These are phyloP conservation scores for Tripterygium wilfordii DNA, from an alignment of 177 flowering plant genomes.

Conservation along the genomic window DNA sequence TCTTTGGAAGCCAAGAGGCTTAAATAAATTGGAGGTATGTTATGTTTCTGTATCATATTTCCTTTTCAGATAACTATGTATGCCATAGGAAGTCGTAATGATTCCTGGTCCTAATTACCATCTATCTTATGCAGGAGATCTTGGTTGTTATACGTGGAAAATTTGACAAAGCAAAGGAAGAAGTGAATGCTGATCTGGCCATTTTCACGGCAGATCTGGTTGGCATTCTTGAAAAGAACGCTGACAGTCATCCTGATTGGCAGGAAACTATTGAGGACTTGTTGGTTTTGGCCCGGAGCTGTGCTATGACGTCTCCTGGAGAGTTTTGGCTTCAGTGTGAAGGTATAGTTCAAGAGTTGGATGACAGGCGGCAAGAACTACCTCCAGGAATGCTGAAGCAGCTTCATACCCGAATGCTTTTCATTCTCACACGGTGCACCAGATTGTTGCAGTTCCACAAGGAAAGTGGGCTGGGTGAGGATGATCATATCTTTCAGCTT, in stretches of 20 bases:
- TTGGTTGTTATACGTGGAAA: constrained; percentile 75
- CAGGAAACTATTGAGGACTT: constrained; percentile 95
- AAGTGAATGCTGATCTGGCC: constrained; percentile 93
- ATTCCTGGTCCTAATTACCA: background rate
- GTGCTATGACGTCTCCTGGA: constrained; percentile 89
- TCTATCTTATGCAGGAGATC: constrained; percentile 56
- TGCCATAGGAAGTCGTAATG: background rate
- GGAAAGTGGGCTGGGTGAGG: constrained; percentile 90
- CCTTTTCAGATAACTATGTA: background rate
- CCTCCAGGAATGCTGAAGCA: constrained; percentile 89
- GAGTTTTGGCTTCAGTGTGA: constrained; percentile 99
- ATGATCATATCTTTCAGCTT: constrained; percentile 59
- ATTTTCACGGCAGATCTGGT: constrained; percentile 93
- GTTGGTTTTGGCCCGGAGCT: constrained; percentile 84
- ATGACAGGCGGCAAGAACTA: constrained; percentile 95
- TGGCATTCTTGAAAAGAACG: constrained; percentile 87
- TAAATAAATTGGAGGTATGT: constrained; percentile 83
- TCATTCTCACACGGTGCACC: constrained; percentile 96
- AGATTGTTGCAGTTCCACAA: constrained; percentile 96
- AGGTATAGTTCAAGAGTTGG: constrained; percentile 96
- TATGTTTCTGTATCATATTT: background rate
- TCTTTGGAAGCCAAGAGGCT: constrained; percentile 94
- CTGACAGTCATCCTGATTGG: constrained; percentile 92
- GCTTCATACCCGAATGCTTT: constrained; percentile 98
- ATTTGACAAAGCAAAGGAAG: constrained; percentile 99